A percentile compares a stretch with the other conserved stretches of the same genome.
Evolutionary conservation across 306 rosid species (phyloP).

Genomic region (Fragaria ananassa): DNA sequence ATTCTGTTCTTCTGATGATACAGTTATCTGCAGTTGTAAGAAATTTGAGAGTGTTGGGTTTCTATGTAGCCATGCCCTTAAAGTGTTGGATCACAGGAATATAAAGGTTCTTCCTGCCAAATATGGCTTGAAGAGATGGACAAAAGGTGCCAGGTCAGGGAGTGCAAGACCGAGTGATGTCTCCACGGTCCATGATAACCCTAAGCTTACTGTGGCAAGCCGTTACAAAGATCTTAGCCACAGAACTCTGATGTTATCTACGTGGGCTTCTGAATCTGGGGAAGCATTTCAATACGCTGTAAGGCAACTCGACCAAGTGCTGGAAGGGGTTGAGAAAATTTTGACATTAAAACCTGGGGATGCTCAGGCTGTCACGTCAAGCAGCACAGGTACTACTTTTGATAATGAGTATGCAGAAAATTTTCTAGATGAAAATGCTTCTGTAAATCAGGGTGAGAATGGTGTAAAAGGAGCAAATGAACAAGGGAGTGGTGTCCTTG

Average conservation of each 20-base stretch:
- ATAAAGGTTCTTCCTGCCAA: conserved; percentile 54
- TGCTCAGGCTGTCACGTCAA: conserved; percentile 43
- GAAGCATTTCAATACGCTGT: conserved; percentile 51
- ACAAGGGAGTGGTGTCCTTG: conserved; percentile 20
- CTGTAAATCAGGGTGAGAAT: conserved; percentile 43
- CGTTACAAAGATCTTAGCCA: conserved; percentile 54
- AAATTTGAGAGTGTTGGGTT: conserved; percentile 58
- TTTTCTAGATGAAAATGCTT: conserved; percentile 39
- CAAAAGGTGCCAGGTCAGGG: conserved; percentile 47
- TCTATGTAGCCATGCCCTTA: conserved; percentile 63
- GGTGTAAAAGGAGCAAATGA: conserved; percentile 25
- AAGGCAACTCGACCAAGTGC: conserved; percentile 49
- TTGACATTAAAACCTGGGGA: conserved; percentile 37
- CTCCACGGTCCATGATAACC: conserved; percentile 34
- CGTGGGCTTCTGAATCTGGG: conserved; percentile 57
- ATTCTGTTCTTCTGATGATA: conserved; percentile 41
- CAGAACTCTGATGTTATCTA: conserved; percentile 48
- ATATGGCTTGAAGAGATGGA: conserved; percentile 63
- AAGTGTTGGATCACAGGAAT: conserved; percentile 59
- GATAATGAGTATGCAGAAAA: conserved; percentile 40
- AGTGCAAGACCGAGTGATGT: conserved; percentile 27
- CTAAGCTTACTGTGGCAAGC: conserved; percentile 37
- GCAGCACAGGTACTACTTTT: conserved; percentile 40
- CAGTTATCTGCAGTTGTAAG: conserved; percentile 60
- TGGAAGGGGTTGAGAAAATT: conserved; percentile 60